Percentiles rank a stretch among this genome's conserved stretches.
phyloP scores from a whole-genome alignment of 768 basidiomycete genomes.

The Mycena venus region DNA sequence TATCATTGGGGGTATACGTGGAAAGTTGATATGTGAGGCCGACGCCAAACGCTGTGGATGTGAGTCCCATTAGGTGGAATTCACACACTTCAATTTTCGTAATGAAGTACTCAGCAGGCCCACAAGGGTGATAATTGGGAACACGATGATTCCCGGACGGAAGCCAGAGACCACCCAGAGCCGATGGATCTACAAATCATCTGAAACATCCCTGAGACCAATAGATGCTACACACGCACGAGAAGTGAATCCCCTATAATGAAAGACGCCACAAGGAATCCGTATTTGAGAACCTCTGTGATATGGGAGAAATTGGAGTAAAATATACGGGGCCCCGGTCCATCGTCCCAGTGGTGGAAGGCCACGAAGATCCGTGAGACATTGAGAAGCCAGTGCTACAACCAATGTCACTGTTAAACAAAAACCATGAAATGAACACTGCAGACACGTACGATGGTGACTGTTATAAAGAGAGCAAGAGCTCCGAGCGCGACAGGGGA shows the following conservation, averaged over 20 bases:
- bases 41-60: background rate
- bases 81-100: too few relatives aligned
- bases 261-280: background rate
- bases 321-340: background rate
- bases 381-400: conserved; percentile 14
- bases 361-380: conserved; percentile 1
- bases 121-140: background rate
- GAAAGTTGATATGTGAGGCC: conserved; percentile 11
- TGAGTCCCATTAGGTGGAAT: background rate
- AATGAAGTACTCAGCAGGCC: background rate
- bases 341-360: background rate
- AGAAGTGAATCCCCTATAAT: background rate
- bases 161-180: conserved; percentile 1
- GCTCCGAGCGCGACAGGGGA: background rate
- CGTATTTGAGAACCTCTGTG: conserved; percentile 10
- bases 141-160: background rate
- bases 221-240: background rate
- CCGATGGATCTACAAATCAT: background rate
- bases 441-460: background rate
- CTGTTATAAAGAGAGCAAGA: background rate
- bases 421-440: background rate
- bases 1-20: background rate
- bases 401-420: background rate
- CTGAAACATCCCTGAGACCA: background rate
- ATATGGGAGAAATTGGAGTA: conserved; percentile 5